These are phyloP conservation scores for Neonectria sp. DNA, from an alignment of 2,329 filamentous ascomycete species.

Conservation along the genomic window DNA sequence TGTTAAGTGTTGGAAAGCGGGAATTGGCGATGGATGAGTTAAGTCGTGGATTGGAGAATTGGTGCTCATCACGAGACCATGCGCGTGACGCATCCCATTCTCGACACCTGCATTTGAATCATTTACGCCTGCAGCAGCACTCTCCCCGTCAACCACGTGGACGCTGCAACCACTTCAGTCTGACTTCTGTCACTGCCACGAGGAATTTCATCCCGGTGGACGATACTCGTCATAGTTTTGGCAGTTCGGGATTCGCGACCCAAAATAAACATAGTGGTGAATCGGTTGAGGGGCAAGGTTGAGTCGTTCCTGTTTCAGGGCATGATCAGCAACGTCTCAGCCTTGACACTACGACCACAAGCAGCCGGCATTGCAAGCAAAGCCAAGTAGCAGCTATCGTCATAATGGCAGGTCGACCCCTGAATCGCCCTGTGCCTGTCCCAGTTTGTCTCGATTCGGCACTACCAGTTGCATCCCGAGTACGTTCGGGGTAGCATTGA, in stretches of 20 bases:
- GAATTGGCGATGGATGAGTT: too few species aligned
- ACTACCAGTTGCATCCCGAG: constrained; percentile 19
- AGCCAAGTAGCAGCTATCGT: constrained; percentile 16
- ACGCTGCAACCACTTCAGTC: constrained; percentile 10
- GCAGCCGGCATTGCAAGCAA: constrained; percentile 28
- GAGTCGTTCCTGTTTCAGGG: constrained; percentile 45
- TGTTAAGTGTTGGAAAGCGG: not conserved
- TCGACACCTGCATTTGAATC: not conserved
- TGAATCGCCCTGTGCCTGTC: not conserved
- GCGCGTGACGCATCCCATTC: not conserved
- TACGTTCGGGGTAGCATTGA: constrained; percentile 18
- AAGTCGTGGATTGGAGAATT: not conserved
- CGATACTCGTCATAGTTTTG: not conserved
- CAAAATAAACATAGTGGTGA: not conserved
- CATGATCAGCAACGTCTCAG: constrained; percentile 41
- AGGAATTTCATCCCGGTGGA: not conserved
- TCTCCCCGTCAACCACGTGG: constrained; percentile 8
- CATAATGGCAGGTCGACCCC: constrained; percentile 8
- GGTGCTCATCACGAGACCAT: not conserved
- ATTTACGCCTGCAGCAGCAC: not conserved
- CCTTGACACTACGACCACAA: constrained; percentile 30
- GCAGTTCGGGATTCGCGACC: not conserved
- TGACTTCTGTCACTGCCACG: not conserved
- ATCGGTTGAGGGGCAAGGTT: constrained; percentile 20
- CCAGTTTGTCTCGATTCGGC: constrained; percentile 2